Conservation (phyloP, 2,329 filamentous ascomycete species). For the Hypocrella siamensis region DNA sequence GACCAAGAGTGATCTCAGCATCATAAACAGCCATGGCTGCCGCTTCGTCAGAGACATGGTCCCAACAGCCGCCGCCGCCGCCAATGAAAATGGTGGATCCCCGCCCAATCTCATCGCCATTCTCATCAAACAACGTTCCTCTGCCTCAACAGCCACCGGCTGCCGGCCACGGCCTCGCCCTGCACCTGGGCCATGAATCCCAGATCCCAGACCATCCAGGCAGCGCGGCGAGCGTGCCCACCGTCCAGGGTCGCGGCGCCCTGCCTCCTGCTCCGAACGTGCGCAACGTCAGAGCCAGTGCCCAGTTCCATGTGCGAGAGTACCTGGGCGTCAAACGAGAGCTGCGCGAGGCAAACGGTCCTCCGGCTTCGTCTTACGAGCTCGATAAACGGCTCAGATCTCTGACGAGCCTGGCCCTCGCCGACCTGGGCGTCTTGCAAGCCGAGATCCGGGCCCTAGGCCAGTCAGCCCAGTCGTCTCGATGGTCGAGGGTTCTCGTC, state of each 20-base stretch:
- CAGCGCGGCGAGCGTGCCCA: constrained; percentile 8
- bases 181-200: constrained; percentile 8
- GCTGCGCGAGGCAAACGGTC: constrained; percentile 11
- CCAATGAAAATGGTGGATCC: constrained; percentile 12
- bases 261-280: constrained; percentile 10
- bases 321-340: constrained; percentile 17
- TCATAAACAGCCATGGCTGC: too few relatives aligned
- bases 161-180: constrained; percentile 5
- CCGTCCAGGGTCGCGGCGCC: constrained; percentile 6
- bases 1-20: too few relatives aligned
- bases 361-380: too few relatives aligned
- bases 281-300: constrained; percentile 14
- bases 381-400: constrained; percentile 25
- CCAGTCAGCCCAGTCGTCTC: constrained; percentile 27
- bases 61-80: constrained; percentile 4
- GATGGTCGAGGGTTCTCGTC: constrained; percentile 37
- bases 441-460: constrained; percentile 26
- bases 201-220: constrained; percentile 9
- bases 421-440: constrained; percentile 27
- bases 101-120: constrained; percentile 10
- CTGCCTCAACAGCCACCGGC: constrained; percentile 6
- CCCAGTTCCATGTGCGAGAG: constrained; percentile 20
- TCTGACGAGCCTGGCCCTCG: constrained; percentile 25
- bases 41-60: constrained; percentile 3
- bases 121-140: constrained; percentile 6